Base-by-base conservation (phyloP, 2,329 filamentous ascomycete genomes). In the Diaporthe aspalathi region DNA sequence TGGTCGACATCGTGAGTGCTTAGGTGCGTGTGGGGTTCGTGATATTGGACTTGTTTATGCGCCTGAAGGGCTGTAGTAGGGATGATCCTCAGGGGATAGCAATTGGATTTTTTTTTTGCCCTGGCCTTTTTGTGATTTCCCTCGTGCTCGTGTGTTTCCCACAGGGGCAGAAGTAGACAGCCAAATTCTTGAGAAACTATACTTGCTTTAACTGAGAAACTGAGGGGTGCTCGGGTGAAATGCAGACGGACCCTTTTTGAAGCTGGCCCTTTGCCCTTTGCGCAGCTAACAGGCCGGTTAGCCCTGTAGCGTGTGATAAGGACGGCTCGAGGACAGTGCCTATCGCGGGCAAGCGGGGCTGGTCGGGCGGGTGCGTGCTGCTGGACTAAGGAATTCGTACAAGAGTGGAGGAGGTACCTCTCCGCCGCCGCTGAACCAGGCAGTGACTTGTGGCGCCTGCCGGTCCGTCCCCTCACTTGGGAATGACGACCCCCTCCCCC, bases 41-140 rank as follows among this genome's bases (percentile, higher is more conserved):
- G 57, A 67, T 69, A 69, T 71, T 68, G 57, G 35, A 62, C 32
- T 38, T 60, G 65, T 57, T 71, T 32, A 73, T 69, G 72, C 57
- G 47, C 43, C 14, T 62, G 38, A 54, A 29, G 40, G 32, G 20
- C 50, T 65, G 27, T 66, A 57, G 66, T 66, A 66, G 40, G 50
- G 57, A 45, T 68, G 22, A 68, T 50, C n/a, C 68, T 47, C 63
- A 52, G 57, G 40, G 20, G 32, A 40, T 53, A 22, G 38, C 4
- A 35, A 22, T 35, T 12, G 22, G n/a, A 11, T 32, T 17, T 24
- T 50, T 53, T 27, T 14, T 17, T 16, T n/a, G 54, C 24, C 52
- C 7, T 20, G 22, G 20, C 16, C 14, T 50, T 14, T 29, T 50
- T n/a, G 12, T 22, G 3, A 8, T 22, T 24, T 27, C 22, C 22